A percentile compares a stretch with the other conserved stretches of the same genome.
Evolutionary conservation across 1,284 basidiomycete species (phyloP).

Genomic region (Tilletia caries): DNA sequence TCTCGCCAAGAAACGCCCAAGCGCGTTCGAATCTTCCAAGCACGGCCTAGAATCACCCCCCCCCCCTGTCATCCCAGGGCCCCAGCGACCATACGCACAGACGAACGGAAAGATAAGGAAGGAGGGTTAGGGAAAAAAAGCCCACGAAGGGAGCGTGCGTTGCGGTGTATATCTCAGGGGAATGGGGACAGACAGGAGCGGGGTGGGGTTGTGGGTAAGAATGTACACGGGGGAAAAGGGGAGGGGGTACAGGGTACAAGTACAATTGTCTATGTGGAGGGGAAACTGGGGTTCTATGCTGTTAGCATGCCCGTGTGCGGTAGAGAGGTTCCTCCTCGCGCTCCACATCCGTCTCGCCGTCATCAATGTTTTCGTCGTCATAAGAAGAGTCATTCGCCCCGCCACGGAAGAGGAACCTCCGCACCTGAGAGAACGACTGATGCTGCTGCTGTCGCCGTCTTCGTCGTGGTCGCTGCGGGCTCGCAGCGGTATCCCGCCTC

Average conservation of each 20-base stretch:
- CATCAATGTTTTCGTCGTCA: neutral
- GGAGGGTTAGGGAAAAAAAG: no score
- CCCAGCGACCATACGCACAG: no score
- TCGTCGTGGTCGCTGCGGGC: neutral
- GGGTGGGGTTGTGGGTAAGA: no score
- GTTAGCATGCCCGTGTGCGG: neutral
- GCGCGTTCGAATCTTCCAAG: no score
- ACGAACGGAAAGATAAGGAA: no score
- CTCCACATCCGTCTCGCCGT: constrained; percentile 1
- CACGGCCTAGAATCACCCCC: no score
- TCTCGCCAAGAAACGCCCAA: no score
- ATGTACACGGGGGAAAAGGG: neutral
- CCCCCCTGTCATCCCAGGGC: no score
- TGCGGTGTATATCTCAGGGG: no score
- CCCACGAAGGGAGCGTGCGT: no score
- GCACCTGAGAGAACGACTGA: neutral
- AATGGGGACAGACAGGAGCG: no score
- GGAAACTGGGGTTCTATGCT: no score
- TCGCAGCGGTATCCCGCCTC: neutral
- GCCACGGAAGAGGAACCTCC: neutral
- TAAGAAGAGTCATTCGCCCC: neutral
- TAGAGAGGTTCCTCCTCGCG: neutral
- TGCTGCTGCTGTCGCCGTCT: neutral
- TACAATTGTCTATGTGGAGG: neutral
- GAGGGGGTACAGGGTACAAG: neutral